phyloP scores from a whole-genome alignment of 345 rosid genomes.

The Camelina sativa region DNA sequence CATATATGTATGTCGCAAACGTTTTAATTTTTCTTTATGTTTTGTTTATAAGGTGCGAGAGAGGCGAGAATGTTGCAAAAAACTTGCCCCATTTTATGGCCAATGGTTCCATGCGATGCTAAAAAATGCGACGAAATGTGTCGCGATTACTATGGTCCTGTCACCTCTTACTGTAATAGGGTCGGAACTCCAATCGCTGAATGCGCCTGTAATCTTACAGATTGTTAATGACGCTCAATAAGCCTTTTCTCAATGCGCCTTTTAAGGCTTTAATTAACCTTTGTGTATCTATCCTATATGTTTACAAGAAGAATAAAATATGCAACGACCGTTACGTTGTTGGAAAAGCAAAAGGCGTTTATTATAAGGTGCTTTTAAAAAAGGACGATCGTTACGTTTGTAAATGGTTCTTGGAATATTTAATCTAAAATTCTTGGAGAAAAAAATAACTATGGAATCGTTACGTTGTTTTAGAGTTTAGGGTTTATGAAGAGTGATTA shows the following conservation, averaged over 20 bases:
- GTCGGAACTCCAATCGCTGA: conserved; percentile 23
- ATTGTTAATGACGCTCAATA: background rate
- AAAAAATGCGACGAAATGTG: conserved; percentile 33
- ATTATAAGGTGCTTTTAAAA: background rate
- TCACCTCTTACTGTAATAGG: conserved; percentile 24
- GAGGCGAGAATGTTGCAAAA: conserved; percentile 34
- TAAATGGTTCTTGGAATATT: background rate
- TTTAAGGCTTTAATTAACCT: too few species aligned
- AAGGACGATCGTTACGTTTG: background rate
- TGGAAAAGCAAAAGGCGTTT: background rate
- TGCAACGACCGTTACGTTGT: background rate
- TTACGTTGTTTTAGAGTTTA: background rate
- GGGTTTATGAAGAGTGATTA: background rate
- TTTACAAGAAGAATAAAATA: background rate
- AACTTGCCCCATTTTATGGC: conserved; percentile 23
- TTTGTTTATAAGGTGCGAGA: conserved; percentile 31
- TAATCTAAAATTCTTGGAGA: background rate
- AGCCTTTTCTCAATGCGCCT: too few species aligned
- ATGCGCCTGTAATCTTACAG: conserved; percentile 29
- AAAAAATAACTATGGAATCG: background rate
- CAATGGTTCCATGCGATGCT: conserved; percentile 38
- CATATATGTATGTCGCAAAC: background rate
- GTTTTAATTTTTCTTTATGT: background rate
- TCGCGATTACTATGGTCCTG: conserved; percentile 23
- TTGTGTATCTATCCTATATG: conserved; percentile 1